phyloP scores from a whole-genome alignment of 352 stramenopile genomes.

The Phytophthora sp. region DNA sequence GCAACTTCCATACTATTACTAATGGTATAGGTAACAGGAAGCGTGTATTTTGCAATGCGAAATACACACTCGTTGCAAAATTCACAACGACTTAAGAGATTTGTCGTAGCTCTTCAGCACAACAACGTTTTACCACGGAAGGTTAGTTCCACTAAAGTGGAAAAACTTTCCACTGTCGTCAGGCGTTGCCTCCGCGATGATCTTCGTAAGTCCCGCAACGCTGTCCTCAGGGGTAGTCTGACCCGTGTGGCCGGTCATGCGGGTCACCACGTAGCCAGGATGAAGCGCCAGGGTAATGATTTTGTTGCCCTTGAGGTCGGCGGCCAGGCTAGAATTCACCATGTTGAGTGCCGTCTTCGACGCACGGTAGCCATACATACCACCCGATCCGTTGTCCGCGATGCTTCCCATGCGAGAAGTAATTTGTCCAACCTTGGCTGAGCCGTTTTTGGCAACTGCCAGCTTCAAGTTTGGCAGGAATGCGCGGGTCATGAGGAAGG shows the following conservation, averaged over 20 bases:
- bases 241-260: conserved; percentile 43
- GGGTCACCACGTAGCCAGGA: conserved; percentile 53
- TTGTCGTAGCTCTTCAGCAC: too few relatives aligned
- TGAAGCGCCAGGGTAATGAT: conserved; percentile 47
- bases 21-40: too few relatives aligned
- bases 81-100: too few relatives aligned
- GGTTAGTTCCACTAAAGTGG: conserved; percentile 33
- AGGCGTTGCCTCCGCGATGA: conserved; percentile 33
- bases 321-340: conserved; percentile 44
- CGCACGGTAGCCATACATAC: conserved; percentile 64
- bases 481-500: conserved; percentile 53
- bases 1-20: too few relatives aligned
- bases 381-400: conserved; percentile 22
- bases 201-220: conserved; percentile 37
- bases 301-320: conserved; percentile 46
- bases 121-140: conserved; percentile 52
- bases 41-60: too few relatives aligned
- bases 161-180: conserved; percentile 49
- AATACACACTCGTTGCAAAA: too few relatives aligned
- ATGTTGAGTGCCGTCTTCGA: conserved; percentile 76
- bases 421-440: conserved; percentile 45
- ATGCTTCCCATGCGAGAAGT: conserved; percentile 55
- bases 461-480: conserved; percentile 51
- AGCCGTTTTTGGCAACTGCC: conserved; percentile 24
- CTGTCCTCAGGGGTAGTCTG: conserved; percentile 31